Base-by-base conservation (phyloP, 140 eudicot genomes). In the Flaveria floridana region DNA sequence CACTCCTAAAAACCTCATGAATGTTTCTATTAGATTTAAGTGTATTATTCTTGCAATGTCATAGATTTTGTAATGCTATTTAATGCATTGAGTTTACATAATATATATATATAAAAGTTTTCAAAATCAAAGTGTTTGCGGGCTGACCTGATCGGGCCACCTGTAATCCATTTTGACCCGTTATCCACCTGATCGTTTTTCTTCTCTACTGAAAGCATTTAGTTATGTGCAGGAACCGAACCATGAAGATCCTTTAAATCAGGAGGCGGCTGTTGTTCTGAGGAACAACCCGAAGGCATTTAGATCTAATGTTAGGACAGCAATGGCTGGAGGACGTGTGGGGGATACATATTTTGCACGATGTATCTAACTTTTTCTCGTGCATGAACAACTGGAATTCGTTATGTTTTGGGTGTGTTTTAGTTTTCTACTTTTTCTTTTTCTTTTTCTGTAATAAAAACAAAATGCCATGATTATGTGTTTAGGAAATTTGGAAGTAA, bases 191-290 rank as follows among this genome's bases (percentile, higher is more conserved):
- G 13, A 1, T n/a, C 2, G 12, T 25, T 62, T 26, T 62, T 10
- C 16, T 15, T 26, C 20, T 26, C 19, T 62, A 59, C 46, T 34
- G 1, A 59, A 73, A 15, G 50, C 48, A 64, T 46, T 23, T 50
- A 64, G 41, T 9, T 53, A 37, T 76, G 57, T 82, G 79, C 84
- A 87, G 96, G 91, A 85, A 62, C 96, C 93, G 21, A 87, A 87
- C 72, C 83, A 79, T 80, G 96, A 83, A 82, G 96, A 89, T 81
- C 96, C 96, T 14, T 76, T 89, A 2, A 87, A 89, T 71, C 86
- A 79, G 59, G 96, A 89, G 18, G 96, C 96, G 39, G 93, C 96
- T n/a, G 85, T 72, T 25, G 89, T 85, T 76, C 66, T 89, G 62
- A 89, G 96, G 84, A 90, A 87, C 64, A 89, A 83, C 59, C 93